phyloP scores from a whole-genome alignment of 768 basidiomycete species.

The Leccinum ochraceum region DNA sequence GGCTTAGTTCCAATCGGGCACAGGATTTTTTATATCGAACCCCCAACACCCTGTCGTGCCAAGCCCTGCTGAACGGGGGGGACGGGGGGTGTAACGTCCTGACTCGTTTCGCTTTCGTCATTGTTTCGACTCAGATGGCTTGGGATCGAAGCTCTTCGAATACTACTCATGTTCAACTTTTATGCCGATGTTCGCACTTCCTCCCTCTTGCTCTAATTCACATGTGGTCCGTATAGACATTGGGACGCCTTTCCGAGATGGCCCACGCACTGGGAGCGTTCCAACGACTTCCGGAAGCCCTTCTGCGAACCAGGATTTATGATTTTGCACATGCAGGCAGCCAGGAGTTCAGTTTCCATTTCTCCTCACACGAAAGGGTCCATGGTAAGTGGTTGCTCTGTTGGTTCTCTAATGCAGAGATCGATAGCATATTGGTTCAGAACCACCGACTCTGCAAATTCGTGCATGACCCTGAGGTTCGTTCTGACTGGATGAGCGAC shows the following conservation, averaged over 20 bases:
- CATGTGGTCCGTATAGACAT: not conserved
- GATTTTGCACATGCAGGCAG: not conserved
- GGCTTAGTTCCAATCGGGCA: not conserved
- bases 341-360: constrained; percentile 1
- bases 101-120: not conserved
- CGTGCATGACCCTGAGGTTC: constrained; percentile 13
- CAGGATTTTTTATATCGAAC: not conserved
- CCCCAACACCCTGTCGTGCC: not conserved
- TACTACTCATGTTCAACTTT: not conserved
- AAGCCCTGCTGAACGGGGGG: not conserved
- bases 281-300: constrained; percentile 6
- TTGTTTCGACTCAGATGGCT: constrained; percentile 3
- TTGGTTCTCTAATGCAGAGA: constrained; percentile 9
- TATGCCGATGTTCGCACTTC: not conserved
- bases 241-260: not conserved
- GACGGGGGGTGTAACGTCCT: not conserved
- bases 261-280: not conserved
- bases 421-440: constrained; percentile 10
- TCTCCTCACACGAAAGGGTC: constrained; percentile 6
- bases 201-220: constrained; percentile 12
- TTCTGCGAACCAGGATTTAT: not conserved
- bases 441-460: not conserved
- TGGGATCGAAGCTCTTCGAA: not conserved
- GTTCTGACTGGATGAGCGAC: constrained; percentile 2
- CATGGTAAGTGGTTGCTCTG: constrained; percentile 8